Evolutionary conservation across 2,329 filamentous ascomycete species (phyloP), one percentile per base, ranked within the genome.

Genomic region (Penicillium sp.): DNA sequence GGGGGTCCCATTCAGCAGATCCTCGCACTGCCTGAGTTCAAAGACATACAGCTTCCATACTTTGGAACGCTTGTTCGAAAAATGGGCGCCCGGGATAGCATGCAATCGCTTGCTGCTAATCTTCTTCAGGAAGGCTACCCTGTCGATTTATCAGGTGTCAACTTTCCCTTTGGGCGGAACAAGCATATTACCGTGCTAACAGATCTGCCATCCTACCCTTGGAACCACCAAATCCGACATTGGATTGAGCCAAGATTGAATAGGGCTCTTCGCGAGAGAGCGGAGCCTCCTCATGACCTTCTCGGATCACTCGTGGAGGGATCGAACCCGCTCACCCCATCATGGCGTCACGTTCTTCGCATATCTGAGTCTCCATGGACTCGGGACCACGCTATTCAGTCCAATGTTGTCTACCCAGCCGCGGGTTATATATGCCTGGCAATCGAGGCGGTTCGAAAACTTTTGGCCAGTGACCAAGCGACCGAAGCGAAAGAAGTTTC

Each of bases 171-270:
- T 12, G 7, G 17, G 2, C 5, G 18, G 2, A 10, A 3, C 18
- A 4, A 39, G n/a, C n/a, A n/a, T n/a, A 39, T 37, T 39, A 40
- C 12, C 3, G 13, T 3, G 32, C 12, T 56, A 12, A 49, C 30
- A 4, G 69, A 74, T 40, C 63, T 70, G 1, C 75, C 75, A 0
- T 45, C 61, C 1, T 78, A 77, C 46, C 66, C 72, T 0, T 78
- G 72, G 55, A 64, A 76, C 36, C 70, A 73, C 41, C 63, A 60
- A 2, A 61, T 56, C 3, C 52, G 17, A 0, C 70, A 72, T 57
- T 77, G 73, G 74, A 24, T 57, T 13, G 74, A 77, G 17, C 33
- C 13, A 20, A 27, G 55, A 2, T 8, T 54, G 1, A 39, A 23
- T 4, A 33, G 23, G 1, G 62, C 62, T 7, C 43, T 56, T 12